phyloP scores from a whole-genome alignment of 2,329 filamentous ascomycete genomes.

The Cladosporium sp. region DNA sequence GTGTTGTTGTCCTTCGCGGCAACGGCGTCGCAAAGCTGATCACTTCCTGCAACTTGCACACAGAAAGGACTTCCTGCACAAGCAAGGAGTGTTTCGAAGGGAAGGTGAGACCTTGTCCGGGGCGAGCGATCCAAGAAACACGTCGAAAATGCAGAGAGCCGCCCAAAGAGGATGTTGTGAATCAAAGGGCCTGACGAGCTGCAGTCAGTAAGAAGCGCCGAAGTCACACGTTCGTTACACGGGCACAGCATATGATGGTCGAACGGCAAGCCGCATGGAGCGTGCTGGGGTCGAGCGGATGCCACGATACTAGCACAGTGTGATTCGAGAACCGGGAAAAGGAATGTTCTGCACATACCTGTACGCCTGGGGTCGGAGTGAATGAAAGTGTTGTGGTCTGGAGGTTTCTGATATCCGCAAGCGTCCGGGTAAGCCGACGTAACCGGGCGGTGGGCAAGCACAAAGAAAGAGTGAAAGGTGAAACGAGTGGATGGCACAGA shows the following conservation, averaged over 20 bases:
- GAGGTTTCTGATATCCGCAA: not conserved
- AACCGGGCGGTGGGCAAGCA: constrained; percentile 2
- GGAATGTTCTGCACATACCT: constrained; percentile 17
- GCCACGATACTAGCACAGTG: constrained; percentile 18
- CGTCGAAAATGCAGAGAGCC: constrained; percentile 17
- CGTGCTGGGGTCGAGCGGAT: constrained; percentile 3
- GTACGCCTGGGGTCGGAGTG: constrained; percentile 15
- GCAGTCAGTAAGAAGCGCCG: constrained; percentile 20
- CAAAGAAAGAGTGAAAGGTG: constrained; percentile 17
- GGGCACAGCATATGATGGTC: constrained; percentile 11
- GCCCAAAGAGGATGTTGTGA: constrained; percentile 11
- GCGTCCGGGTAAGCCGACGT: constrained; percentile 7
- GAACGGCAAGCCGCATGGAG: constrained; percentile 15
- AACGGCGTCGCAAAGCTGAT: constrained; percentile 15
- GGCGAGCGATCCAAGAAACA: constrained; percentile 9
- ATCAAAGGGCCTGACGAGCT: constrained; percentile 2
- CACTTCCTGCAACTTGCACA: constrained; percentile 8
- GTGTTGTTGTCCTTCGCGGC: constrained; percentile 11
- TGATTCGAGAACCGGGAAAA: constrained; percentile 17
- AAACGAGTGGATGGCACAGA: constrained; percentile 19
- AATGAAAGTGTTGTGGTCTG: constrained; percentile 9
- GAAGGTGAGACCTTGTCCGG: constrained; percentile 13
- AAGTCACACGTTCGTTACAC: constrained; percentile 16
- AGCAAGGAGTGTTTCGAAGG: constrained; percentile 13
- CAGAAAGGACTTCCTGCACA: constrained; percentile 13